Conservation (phyloP, 176 grass and related monocot species). For the Elaeis guineensis region DNA sequence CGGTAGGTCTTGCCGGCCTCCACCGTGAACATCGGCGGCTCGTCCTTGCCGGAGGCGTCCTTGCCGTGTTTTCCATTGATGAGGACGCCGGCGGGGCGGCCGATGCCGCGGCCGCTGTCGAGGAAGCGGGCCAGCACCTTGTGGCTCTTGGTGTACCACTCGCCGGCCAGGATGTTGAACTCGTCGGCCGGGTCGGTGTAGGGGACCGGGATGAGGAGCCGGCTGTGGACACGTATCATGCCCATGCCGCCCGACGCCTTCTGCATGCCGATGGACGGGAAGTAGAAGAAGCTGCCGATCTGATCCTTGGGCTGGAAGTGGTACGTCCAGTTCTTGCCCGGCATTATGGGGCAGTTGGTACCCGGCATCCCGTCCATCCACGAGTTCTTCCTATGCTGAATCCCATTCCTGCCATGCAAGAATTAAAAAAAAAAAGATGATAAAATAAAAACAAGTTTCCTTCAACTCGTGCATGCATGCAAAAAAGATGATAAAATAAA, state of each 20-base stretch:
- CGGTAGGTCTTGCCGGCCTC: constrained; percentile 8
- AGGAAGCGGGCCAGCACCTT: constrained; percentile 1
- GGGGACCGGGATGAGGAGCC: constrained; percentile 12
- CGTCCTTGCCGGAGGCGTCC: constrained; percentile 7
- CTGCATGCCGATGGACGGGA: constrained; percentile 3
- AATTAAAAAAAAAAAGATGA: too few species aligned
- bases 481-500: too few species aligned
- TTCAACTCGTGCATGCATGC: too few species aligned
- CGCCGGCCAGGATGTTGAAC: constrained; percentile 8
- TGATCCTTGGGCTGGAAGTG: constrained; percentile 13
- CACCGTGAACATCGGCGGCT: constrained; percentile 5
- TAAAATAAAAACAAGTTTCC: too few species aligned
- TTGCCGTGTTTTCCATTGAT: constrained; percentile 2
- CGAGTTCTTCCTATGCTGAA: background rate
- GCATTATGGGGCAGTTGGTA: constrained; percentile 6
- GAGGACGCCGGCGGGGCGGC: constrained; percentile 2
- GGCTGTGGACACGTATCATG: constrained; percentile 7
- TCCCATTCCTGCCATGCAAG: constrained; percentile 3
- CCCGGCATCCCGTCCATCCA: constrained; percentile 11
- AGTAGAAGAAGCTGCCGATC: constrained; percentile 17
- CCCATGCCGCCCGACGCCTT: background rate
- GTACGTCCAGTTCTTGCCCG: constrained; percentile 8
- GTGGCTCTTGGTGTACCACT: constrained; percentile 17
- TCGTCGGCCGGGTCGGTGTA: constrained; percentile 3
- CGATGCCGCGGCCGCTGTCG: background rate